phyloP scores from a whole-genome alignment of 495 filamentous ascomycete genomes.

The Penicillium samsonianum region DNA sequence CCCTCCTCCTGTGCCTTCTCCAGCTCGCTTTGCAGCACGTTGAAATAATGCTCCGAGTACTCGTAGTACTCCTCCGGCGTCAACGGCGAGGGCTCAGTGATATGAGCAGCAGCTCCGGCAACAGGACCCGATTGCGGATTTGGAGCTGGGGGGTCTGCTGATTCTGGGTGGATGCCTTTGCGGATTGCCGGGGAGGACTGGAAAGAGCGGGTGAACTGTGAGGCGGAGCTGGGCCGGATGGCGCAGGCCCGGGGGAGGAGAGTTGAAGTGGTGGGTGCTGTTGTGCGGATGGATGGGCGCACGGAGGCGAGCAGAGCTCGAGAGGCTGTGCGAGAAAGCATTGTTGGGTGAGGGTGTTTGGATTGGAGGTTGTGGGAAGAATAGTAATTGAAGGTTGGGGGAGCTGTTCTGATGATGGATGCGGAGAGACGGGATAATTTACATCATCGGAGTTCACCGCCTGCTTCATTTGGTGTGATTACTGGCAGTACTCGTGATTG shows the following conservation, averaged over 20 bases:
- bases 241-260: slow-evolving; percentile 7
- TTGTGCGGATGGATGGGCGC: slow-evolving; percentile 29
- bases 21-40: slow-evolving; percentile 45
- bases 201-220: slow-evolving; percentile 29
- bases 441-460: slow-evolving; percentile 17
- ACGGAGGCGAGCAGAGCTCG: slow-evolving; percentile 27
- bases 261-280: slow-evolving; percentile 4
- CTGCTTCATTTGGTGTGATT: not conserved
- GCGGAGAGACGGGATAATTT: slow-evolving; percentile 9
- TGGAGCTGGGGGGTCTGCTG: slow-evolving; percentile 41
- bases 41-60: slow-evolving; percentile 53
- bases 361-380: not conserved
- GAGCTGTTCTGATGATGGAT: slow-evolving; percentile 11
- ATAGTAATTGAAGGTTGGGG: not conserved
- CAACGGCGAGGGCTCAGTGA: slow-evolving; percentile 45
- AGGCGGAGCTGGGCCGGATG: slow-evolving; percentile 22
- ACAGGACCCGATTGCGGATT: slow-evolving; percentile 37
- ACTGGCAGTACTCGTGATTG: slow-evolving; percentile 4
- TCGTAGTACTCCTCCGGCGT: slow-evolving; percentile 47
- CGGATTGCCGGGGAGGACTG: slow-evolving; percentile 29
- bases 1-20: slow-evolving; percentile 50
- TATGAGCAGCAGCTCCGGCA: slow-evolving; percentile 36
- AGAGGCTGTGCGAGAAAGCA: slow-evolving; percentile 40
- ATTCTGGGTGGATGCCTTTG: slow-evolving; percentile 48
- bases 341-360: slow-evolving; percentile 11